Evolutionary conservation across 2,329 filamentous ascomycete genomes (phyloP).

Genomic region (Arachnomyces sp.): DNA sequence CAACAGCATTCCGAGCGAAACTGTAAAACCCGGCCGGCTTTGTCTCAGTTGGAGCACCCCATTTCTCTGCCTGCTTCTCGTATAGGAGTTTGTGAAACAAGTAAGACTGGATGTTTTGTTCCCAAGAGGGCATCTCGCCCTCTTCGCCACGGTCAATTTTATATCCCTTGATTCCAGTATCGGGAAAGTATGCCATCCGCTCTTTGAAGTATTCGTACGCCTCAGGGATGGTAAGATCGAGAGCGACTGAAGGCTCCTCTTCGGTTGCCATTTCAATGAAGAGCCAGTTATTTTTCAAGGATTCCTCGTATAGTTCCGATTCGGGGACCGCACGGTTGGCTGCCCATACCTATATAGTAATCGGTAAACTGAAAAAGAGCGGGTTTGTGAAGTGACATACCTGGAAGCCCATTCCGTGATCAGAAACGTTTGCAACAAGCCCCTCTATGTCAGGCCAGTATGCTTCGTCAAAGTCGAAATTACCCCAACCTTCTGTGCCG

Average conservation of each 20-base stretch:
- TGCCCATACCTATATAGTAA: constrained; percentile 18
- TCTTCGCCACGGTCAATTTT: constrained; percentile 35
- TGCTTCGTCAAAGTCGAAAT: no score
- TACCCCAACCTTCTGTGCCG: no score
- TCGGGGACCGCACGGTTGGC: constrained; percentile 27
- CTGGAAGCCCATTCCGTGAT: constrained; percentile 29
- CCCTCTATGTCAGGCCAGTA: no score
- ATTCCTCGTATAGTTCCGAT: constrained; percentile 27
- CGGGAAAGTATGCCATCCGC: constrained; percentile 23
- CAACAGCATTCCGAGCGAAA: no score
- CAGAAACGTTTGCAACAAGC: no score
- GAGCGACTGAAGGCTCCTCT: constrained; percentile 24
- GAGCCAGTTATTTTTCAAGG: constrained; percentile 23
- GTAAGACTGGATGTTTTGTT: constrained; percentile 30
- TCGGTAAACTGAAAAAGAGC: background rate
- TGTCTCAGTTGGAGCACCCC: no score
- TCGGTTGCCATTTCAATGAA: constrained; percentile 21
- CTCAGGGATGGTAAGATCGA: constrained; percentile 30
- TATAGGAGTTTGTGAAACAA: no score
- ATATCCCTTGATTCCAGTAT: constrained; percentile 29
- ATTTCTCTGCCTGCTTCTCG: no score
- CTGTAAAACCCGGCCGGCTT: no score
- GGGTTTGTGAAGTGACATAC: constrained; percentile 15
- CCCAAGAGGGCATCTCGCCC: constrained; percentile 30
- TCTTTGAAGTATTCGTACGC: constrained; percentile 29